phyloP scores from a whole-genome alignment of 768 basidiomycete genomes.

The Goffeauzyma gilvescens region DNA sequence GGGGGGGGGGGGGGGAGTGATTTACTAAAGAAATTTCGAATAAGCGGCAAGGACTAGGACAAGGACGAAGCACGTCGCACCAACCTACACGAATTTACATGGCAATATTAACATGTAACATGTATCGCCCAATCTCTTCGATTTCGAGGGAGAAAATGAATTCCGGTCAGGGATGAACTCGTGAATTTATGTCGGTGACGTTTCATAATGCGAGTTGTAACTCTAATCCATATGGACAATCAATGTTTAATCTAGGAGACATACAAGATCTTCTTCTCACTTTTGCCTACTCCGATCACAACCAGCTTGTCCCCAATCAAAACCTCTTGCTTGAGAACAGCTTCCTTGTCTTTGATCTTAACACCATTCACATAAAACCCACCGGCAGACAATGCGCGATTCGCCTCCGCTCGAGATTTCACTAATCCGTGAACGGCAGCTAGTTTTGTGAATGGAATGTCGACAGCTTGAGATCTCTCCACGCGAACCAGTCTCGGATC shows the following conservation, averaged over 20 bases:
- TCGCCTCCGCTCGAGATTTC: slow-evolving; percentile 50
- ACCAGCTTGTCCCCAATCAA: slow-evolving; percentile 47
- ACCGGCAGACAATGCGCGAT: slow-evolving; percentile 43
- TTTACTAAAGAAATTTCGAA: too few relatives aligned
- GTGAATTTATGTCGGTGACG: too few relatives aligned
- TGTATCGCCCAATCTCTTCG: too few relatives aligned
- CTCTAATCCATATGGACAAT: neutral
- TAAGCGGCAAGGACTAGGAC: too few relatives aligned
- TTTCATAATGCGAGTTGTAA: too few relatives aligned
- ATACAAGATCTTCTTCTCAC: slow-evolving; percentile 45
- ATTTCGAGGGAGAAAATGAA: too few relatives aligned
- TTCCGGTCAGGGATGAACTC: too few relatives aligned
- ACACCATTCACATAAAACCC: slow-evolving; percentile 57
- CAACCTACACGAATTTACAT: too few relatives aligned
- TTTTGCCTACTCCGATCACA: slow-evolving; percentile 56
- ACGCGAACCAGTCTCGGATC: slow-evolving; percentile 47
- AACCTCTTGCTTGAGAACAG: slow-evolving; percentile 35
- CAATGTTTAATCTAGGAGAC: slow-evolving; percentile 13
- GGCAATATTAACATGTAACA: too few relatives aligned
- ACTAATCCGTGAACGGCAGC: slow-evolving; percentile 43
- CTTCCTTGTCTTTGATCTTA: slow-evolving; percentile 39
- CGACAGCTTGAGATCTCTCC: slow-evolving; percentile 39
- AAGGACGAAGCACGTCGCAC: too few relatives aligned
- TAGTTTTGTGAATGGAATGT: slow-evolving; percentile 44
- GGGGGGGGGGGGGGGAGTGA: too few relatives aligned